phyloP scores from a whole-genome alignment of 1,284 basidiomycete species.

The Lentinula novae-zelandiae region DNA sequence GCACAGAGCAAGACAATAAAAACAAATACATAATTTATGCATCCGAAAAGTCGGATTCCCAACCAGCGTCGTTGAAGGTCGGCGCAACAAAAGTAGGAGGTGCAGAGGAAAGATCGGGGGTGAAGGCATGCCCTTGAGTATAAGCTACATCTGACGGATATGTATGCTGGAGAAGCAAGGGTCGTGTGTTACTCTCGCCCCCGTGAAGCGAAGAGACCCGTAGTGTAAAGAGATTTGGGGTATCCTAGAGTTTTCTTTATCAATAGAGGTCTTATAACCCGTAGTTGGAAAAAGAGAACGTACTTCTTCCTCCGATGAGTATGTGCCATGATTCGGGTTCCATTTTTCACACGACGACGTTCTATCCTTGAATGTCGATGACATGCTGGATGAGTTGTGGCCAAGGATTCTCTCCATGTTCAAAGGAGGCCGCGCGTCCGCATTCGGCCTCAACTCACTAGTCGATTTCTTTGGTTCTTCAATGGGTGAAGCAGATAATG shows the following conservation, averaged over 20 bases:
- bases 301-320: slow-evolving; percentile 25
- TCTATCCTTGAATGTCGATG: background rate
- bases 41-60: slow-evolving; percentile 33
- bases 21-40: slow-evolving; percentile 11
- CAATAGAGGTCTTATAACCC: slow-evolving; percentile 21
- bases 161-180: slow-evolving; percentile 8
- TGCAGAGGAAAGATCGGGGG: slow-evolving; percentile 31
- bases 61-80: slow-evolving; percentile 47
- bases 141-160: slow-evolving; percentile 26
- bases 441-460: background rate
- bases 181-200: background rate
- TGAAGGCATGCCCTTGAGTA: slow-evolving; percentile 37
- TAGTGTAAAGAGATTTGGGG: slow-evolving; percentile 22
- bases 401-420: slow-evolving; percentile 19
- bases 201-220: background rate
- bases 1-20: slow-evolving; percentile 8
- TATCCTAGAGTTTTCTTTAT: slow-evolving; percentile 21
- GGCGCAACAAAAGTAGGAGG: slow-evolving; percentile 35
- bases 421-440: background rate
- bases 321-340: slow-evolving; percentile 8
- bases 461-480: slow-evolving; percentile 2
- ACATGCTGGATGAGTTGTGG: slow-evolving; percentile 18
- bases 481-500: slow-evolving; percentile 25
- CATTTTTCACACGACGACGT: background rate
- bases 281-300: slow-evolving; percentile 18